Conservation (phyloP, 257 asterid species). For the Plantago ovata region DNA sequence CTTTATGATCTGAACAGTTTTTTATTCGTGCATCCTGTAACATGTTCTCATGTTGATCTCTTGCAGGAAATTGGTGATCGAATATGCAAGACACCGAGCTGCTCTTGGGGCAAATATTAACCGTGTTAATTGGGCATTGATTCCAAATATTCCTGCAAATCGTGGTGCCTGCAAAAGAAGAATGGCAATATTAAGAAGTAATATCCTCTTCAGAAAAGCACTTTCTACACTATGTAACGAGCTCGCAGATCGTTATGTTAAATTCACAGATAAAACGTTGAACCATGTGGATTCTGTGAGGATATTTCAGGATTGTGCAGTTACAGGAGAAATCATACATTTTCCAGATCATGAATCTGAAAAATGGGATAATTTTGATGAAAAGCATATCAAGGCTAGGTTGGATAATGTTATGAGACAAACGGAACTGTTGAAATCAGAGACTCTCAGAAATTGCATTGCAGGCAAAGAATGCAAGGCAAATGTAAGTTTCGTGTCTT, state of each 20-base stretch:
- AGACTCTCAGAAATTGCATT: conserved; percentile 27
- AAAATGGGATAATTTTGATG: conserved; percentile 80
- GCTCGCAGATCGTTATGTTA: conserved; percentile 63
- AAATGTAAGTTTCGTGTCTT: conserved; percentile 41
- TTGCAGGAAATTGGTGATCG: conserved; percentile 74
- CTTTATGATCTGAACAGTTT: no score
- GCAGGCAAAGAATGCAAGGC: conserved; percentile 34
- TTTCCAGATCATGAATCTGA: conserved; percentile 25
- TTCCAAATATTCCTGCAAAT: conserved; percentile 80
- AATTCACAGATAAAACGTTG: conserved; percentile 42
- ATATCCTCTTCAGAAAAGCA: conserved; percentile 53
- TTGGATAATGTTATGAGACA: conserved; percentile 58
- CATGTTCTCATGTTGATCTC: no score
- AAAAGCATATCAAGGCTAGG: conserved; percentile 47
- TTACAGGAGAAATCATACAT: conserved; percentile 23
- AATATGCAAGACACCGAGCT: conserved; percentile 76
- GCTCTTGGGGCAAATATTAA: conserved; percentile 73
- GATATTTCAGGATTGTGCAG: conserved; percentile 31
- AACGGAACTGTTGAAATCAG: conserved; percentile 51
- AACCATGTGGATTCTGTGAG: conserved; percentile 31
- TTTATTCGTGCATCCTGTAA: no score
- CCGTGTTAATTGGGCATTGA: conserved; percentile 69
- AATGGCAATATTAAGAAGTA: conserved; percentile 60
- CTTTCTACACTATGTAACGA: conserved; percentile 62
- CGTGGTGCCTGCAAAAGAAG: conserved; percentile 80